phyloP scores from a whole-genome alignment of 306 rosid genomes.

The Vigna nakashimae region DNA sequence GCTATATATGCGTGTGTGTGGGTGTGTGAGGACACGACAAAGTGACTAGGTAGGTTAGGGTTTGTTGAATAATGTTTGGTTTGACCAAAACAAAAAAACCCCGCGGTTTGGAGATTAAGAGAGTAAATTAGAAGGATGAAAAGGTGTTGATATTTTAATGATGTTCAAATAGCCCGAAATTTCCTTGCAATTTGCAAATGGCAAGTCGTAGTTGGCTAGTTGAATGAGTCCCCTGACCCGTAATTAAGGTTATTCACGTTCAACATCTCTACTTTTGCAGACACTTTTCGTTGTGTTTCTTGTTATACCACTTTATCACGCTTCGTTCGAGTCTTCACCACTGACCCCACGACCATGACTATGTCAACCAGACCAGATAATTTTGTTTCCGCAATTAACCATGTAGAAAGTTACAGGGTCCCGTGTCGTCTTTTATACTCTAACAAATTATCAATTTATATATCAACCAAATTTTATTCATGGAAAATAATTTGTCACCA shows the following conservation, averaged over 20 bases:
- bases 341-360: slow-evolving; percentile 16
- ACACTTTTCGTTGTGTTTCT: slow-evolving; percentile 19
- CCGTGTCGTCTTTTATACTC: neutral
- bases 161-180: slow-evolving; percentile 9
- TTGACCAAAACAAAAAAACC: slow-evolving; percentile 20
- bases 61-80: slow-evolving; percentile 4
- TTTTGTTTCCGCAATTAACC: neutral
- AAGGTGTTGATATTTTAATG: neutral
- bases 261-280: neutral
- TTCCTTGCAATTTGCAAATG: slow-evolving; percentile 21
- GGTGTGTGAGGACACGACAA: neutral
- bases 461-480: no score
- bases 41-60: neutral
- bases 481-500: no score
- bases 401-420: neutral
- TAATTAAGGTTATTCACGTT: slow-evolving; percentile 24
- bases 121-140: slow-evolving; percentile 13
- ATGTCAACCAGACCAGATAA: neutral
- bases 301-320: slow-evolving; percentile 10
- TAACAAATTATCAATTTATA: no score
- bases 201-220: slow-evolving; percentile 11
- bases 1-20: neutral
- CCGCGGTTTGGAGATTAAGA: slow-evolving; percentile 31
- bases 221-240: slow-evolving; percentile 47
- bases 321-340: neutral